Evolutionary conservation across 352 stramenopile genomes (phyloP).

Genomic region (Globisporangium nunn): DNA sequence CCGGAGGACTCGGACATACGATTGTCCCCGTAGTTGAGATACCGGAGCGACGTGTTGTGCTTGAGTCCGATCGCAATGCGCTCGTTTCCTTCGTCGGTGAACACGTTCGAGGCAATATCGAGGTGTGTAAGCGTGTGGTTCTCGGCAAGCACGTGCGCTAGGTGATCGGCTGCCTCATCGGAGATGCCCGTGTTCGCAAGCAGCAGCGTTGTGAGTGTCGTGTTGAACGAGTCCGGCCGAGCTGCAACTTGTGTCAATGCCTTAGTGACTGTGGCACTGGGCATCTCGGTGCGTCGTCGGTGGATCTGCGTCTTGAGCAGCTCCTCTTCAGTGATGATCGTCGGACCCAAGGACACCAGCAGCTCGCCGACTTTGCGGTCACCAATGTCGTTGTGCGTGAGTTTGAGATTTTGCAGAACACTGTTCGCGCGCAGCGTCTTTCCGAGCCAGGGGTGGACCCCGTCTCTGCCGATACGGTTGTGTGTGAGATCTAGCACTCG

Average conservation of each 20-base stretch:
- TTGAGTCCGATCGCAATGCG: conserved; percentile 40
- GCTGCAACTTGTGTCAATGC: neutral
- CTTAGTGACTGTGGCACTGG: conserved; percentile 7
- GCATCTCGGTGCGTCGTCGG: conserved; percentile 16
- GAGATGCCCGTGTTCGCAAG: conserved; percentile 58
- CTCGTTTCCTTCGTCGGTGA: conserved; percentile 25
- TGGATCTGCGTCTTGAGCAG: conserved; percentile 46
- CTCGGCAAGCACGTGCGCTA: conserved; percentile 35
- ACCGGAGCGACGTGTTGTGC: conserved; percentile 34
- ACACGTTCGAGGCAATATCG: conserved; percentile 46
- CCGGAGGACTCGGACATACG: conserved; percentile 30
- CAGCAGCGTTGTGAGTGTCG: conserved; percentile 43
- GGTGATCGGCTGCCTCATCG: conserved; percentile 32
- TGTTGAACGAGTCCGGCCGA: conserved; percentile 27
- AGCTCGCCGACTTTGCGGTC: conserved; percentile 47
- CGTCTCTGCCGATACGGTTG: conserved; percentile 56
- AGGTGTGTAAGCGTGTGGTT: conserved; percentile 48
- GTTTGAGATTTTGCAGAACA: conserved; percentile 38
- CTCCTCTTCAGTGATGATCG: conserved; percentile 35
- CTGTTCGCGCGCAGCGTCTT: conserved; percentile 44
- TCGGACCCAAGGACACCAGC: conserved; percentile 34
- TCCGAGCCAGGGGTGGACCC: conserved; percentile 55
- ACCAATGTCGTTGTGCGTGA: conserved; percentile 65
- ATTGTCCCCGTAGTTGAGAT: conserved; percentile 60
- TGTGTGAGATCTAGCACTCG: conserved; percentile 52